Evolutionary conservation across 306 rosid species (phyloP).

Genomic region (Neltuma alba): DNA sequence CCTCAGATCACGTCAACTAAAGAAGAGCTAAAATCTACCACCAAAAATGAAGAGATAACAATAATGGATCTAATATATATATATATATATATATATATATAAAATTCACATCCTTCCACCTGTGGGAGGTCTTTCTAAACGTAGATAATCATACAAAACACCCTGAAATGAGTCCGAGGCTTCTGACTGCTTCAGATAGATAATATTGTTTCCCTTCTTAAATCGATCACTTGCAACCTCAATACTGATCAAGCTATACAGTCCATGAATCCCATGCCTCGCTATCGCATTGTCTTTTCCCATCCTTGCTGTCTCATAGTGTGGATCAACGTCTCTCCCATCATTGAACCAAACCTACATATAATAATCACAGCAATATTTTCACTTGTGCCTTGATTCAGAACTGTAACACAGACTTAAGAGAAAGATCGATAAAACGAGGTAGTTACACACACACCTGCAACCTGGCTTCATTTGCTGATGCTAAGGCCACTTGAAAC

Average conservation of each 20-base stretch:
- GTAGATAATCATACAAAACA: constrained; percentile 81
- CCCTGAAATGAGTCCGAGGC: constrained; percentile 42
- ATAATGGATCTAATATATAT: too few relatives aligned
- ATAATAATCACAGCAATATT: background rate
- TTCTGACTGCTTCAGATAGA: constrained; percentile 64
- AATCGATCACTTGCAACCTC: constrained; percentile 38
- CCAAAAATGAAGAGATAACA: background rate
- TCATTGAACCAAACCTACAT: constrained; percentile 71
- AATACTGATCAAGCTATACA: constrained; percentile 51
- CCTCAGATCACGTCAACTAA: too few relatives aligned
- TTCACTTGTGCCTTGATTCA: background rate
- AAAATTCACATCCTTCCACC: background rate
- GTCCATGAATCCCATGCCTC: constrained; percentile 85
- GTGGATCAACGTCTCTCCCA: background rate
- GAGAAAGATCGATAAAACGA: background rate
- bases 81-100: too few relatives aligned
- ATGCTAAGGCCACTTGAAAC: constrained; percentile 73
- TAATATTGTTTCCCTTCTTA: constrained; percentile 50
- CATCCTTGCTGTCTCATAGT: constrained; percentile 47
- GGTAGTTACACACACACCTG: constrained; percentile 43
- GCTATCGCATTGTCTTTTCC: constrained; percentile 78
- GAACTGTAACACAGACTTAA: too few relatives aligned
- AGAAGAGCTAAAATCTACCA: background rate
- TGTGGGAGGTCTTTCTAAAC: constrained; percentile 69
- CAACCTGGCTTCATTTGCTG: constrained; percentile 46